Evolutionary conservation across 2,329 filamentous ascomycete genomes (phyloP).

Genomic region (Bimuria novae-zelandiae): DNA sequence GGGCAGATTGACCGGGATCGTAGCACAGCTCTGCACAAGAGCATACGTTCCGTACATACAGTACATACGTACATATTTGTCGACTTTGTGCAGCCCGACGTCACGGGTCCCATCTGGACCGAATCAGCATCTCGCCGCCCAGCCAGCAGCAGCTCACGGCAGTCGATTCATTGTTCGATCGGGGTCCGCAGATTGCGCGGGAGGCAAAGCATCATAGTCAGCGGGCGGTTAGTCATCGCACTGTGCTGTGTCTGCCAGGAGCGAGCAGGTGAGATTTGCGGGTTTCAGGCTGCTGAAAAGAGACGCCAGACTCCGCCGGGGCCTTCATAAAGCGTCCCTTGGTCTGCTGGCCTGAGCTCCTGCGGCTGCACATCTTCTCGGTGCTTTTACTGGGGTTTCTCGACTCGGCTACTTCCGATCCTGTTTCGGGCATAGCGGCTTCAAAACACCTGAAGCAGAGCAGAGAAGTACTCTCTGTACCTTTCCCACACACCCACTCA

Average conservation of each 20-base stretch:
- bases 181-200: conserved; percentile 19
- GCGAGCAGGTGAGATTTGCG: conserved; percentile 30
- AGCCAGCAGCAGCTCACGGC: too few relatives aligned
- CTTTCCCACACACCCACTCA: conserved; percentile 39
- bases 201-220: conserved; percentile 16
- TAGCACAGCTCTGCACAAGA: too few relatives aligned
- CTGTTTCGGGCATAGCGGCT: conserved; percentile 32
- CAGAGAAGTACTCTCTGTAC: conserved; percentile 44
- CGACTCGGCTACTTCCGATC: conserved; percentile 31
- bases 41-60: too few relatives aligned
- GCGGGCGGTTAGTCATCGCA: conserved; percentile 28
- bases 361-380: conserved; percentile 7
- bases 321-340: conserved; percentile 6
- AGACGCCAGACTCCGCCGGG: conserved; percentile 19
- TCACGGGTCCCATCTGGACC: too few relatives aligned
- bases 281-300: conserved; percentile 31
- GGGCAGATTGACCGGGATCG: conserved; percentile 5
- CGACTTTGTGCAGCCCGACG: too few relatives aligned
- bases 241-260: conserved; percentile 9
- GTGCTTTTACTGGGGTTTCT: conserved; percentile 13
- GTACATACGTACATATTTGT: too few relatives aligned
- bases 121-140: too few relatives aligned
- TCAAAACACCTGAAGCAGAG: conserved; percentile 43
- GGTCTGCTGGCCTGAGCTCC: conserved; percentile 25
- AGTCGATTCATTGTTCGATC: conserved; percentile 4